A percentile compares a stretch with the other conserved stretches of the same genome.
phyloP scores from a whole-genome alignment of 306 rosid species.

The Clitoria ternatea region DNA sequence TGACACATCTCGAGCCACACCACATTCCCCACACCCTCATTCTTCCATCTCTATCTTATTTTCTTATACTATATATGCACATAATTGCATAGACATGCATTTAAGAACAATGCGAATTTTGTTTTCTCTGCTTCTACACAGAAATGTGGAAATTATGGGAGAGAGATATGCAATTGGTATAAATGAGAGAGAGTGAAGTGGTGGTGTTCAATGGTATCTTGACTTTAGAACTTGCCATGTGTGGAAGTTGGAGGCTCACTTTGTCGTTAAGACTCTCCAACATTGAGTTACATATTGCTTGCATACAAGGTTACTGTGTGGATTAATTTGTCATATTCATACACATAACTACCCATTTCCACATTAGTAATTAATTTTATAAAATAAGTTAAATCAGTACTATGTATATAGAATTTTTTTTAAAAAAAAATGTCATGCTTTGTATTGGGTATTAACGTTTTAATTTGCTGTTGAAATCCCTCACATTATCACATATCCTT shows the following conservation, averaged over 20 bases:
- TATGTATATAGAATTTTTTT: too few species aligned
- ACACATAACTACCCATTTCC: neutral
- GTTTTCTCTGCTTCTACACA: conserved; percentile 9
- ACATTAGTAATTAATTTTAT: neutral
- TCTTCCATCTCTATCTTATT: conserved; percentile 26
- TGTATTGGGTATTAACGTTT: too few species aligned
- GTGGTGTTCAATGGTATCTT: conserved; percentile 20
- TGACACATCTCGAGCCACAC: conserved; percentile 34
- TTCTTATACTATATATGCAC: too few species aligned
- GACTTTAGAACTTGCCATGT: conserved; percentile 32
- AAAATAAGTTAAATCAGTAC: neutral
- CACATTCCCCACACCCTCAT: conserved; percentile 45
- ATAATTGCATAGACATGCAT: too few species aligned
- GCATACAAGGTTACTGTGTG: conserved; percentile 15
- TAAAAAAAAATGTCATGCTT: too few species aligned
- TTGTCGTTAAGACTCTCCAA: conserved; percentile 53
- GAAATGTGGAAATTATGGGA: neutral
- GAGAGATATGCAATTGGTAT: neutral
- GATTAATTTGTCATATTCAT: neutral
- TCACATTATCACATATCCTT: too few species aligned
- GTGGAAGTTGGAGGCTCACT: conserved; percentile 37
- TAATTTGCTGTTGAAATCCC: too few species aligned
- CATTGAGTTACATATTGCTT: conserved; percentile 45
- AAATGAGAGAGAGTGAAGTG: neutral
- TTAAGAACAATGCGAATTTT: too few species aligned